phyloP scores from a whole-genome alignment of 2,329 filamentous ascomycete species.

The Elsinoe fawcettii region DNA sequence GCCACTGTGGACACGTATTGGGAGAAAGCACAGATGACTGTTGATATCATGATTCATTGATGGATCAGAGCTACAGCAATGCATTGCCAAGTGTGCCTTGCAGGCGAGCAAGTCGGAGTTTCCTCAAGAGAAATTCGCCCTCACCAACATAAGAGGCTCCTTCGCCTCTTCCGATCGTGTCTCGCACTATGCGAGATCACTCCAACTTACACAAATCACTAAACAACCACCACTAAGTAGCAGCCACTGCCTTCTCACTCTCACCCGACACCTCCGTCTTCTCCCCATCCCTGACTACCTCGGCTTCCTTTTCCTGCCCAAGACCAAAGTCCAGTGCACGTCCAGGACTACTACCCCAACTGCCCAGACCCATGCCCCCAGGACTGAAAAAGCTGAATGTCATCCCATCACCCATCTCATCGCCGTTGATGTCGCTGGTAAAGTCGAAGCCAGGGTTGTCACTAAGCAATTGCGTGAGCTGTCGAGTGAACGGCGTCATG shows the following conservation, averaged over 20 bases:
- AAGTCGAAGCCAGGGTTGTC: slow-evolving; percentile 30
- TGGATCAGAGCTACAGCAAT: not conserved
- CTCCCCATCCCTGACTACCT: not conserved
- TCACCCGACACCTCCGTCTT: not conserved
- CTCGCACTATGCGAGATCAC: too few species aligned
- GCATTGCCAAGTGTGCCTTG: not conserved
- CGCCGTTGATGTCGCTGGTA: not conserved
- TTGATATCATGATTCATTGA: slow-evolving; percentile 4
- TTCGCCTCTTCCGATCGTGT: too few species aligned
- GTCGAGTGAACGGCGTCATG: slow-evolving; percentile 53
- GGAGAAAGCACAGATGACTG: not conserved
- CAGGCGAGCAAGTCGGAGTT: not conserved
- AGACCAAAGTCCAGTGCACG: not conserved
- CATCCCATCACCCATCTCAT: not conserved
- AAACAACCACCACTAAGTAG: not conserved
- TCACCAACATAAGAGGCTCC: too few species aligned
- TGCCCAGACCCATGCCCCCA: not conserved
- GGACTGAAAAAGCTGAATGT: slow-evolving; percentile 10
- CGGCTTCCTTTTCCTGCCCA: not conserved
- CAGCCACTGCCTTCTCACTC: not conserved
- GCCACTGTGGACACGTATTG: not conserved
- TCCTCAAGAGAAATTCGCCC: too few species aligned
- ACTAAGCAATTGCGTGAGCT: slow-evolving; percentile 57
- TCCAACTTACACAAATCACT: not conserved
- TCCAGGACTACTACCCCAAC: not conserved